Conservation (phyloP, 177 flowering plant species). For the Vitis hybrid region DNA sequence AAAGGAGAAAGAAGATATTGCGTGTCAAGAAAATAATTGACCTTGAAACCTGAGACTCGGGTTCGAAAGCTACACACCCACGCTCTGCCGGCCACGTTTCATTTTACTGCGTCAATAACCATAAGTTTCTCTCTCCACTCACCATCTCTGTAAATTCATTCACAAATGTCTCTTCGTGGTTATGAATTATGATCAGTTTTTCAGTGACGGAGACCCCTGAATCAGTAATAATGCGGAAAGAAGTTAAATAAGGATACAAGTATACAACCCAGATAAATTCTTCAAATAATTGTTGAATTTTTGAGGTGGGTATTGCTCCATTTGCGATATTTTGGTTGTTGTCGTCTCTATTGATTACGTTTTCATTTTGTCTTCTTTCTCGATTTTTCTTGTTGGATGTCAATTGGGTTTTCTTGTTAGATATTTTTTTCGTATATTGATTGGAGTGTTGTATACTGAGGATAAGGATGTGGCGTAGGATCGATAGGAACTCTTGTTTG, state of each 20-base stretch:
- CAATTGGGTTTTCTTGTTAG: constrained; percentile 1
- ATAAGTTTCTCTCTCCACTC: no score
- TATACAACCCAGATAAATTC: not conserved
- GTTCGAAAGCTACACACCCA: no score
- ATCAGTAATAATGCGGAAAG: no score
- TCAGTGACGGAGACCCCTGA: no score
- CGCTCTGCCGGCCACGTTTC: no score
- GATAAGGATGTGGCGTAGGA: constrained; percentile 37
- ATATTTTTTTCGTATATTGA: constrained; percentile 3
- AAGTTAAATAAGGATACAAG: not conserved
- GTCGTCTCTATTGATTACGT: not conserved
- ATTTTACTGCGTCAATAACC: no score
- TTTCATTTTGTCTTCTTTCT: not conserved
- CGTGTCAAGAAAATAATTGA: no score
- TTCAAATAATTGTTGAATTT: not conserved
- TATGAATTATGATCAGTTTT: no score
- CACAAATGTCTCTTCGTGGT: no score
- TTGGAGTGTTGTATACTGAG: constrained; percentile 1
- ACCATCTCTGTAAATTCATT: no score
- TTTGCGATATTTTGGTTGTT: constrained; percentile 17
- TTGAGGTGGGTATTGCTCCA: constrained; percentile 25
- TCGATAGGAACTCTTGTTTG: constrained; percentile 16
- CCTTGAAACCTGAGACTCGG: no score
- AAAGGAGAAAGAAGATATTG: no score
- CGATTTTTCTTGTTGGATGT: not conserved